Base-by-base conservation (phyloP, 148 eudicot species). In the Talinum fruticosum region DNA sequence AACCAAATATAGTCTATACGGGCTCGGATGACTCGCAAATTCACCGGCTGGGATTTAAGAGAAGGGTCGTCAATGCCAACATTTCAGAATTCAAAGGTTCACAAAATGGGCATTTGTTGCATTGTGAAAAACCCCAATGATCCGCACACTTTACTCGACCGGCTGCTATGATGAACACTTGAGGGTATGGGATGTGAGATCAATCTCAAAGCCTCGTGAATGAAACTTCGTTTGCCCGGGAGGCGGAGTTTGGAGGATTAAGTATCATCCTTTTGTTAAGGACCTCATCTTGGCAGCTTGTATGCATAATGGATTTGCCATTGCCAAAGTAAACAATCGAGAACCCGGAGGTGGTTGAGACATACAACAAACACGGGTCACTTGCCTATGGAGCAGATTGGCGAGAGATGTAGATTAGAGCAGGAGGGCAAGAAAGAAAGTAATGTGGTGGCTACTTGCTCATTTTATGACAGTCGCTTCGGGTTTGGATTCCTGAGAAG, bases 301-400 rank as follows among this genome's bases (percentile, higher is more conserved):
- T 79, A 96, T 96, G 99, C 97, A 96, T 75, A 96, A 91, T 72
- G 99, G 99, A 23, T 91, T 96, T 84, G 87, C 97, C 37, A 75
- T 96, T 75, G 94, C 91, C 26, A 86, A 86, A 74, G 82, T 84
- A 32, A 79, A 82, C 18, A 85, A 76, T 59, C 85, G n/a, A 80
- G 62, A 57, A 73, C 74, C 83, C 85, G 15, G 77, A 93, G 77
- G 89, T 93, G 35, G 76, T 84, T 30, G 97, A 96, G 82, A 90
- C 88, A 16, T 91, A 90, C 65, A 77, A 47, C 44, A 88, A 88
- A 77, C 97, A 96, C 33, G 93, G 61, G 26, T 96, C 99, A 7
- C 97, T 93, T 84, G 97, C 99, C 15, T 96, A 96, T 84, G 99
- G 99, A 76, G 99, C 94, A 28, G 99, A 96, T 76, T 96, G 97